Evolutionary conservation across 2,329 filamentous ascomycete species (phyloP).

Genomic region (Geosmithia flava): DNA sequence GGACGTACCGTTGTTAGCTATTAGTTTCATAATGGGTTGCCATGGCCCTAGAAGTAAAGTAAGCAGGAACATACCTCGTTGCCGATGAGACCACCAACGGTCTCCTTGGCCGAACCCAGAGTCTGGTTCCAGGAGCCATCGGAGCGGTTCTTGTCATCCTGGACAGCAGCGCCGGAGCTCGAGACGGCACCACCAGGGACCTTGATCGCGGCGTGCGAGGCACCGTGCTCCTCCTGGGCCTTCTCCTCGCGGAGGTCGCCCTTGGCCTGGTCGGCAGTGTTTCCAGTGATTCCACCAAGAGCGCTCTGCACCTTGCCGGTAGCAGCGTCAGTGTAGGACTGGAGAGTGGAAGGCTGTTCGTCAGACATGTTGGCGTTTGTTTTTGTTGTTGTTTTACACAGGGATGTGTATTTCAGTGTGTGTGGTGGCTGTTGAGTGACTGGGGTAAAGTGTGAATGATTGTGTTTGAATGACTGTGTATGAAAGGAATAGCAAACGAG

Average conservation of each 20-base stretch:
- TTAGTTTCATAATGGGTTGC: background rate
- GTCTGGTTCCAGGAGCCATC: constrained; percentile 80
- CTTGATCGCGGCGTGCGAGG: constrained; percentile 64
- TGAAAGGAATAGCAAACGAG: too few species aligned
- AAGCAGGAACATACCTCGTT: constrained; percentile 40
- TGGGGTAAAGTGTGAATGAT: background rate
- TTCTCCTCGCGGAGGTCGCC: constrained; percentile 53
- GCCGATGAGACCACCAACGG: constrained; percentile 63
- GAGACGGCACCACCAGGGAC: constrained; percentile 61
- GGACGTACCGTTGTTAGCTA: background rate
- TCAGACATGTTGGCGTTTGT: constrained; percentile 13
- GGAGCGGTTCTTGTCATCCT: constrained; percentile 61
- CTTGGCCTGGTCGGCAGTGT: constrained; percentile 50
- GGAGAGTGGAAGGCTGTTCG: constrained; percentile 53
- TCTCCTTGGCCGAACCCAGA: constrained; percentile 74
- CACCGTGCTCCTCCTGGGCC: constrained; percentile 54
- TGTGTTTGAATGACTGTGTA: background rate
- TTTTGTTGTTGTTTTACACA: background rate
- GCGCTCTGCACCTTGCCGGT: constrained; percentile 60
- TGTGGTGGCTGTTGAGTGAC: background rate
- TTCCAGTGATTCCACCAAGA: constrained; percentile 63
- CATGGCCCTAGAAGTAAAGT: background rate
- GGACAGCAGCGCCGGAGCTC: constrained; percentile 54
- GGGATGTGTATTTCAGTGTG: too few species aligned
- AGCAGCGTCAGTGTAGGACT: constrained; percentile 65